Percentiles rank a stretch among this genome's conserved stretches.
phyloP scores from a whole-genome alignment of 1,139 yeast species.

The Zygosaccharomyces pseudobailii region DNA sequence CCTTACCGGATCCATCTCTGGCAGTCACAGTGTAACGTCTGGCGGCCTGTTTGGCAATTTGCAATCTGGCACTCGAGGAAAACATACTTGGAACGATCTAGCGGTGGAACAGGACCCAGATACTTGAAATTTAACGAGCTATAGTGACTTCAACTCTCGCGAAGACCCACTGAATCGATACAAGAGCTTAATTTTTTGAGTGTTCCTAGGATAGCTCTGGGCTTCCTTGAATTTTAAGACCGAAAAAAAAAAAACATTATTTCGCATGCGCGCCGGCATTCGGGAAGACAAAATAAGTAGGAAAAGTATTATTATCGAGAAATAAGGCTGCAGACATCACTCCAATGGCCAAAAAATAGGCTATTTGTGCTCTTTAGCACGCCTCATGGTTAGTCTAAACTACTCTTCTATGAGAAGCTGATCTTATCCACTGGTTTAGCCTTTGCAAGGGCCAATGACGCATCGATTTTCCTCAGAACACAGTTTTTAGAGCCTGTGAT shows the following conservation, averaged over 20 bases:
- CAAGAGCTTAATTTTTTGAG: background rate
- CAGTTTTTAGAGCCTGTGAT: conserved; percentile 1
- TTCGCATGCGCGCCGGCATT: conserved; percentile 3
- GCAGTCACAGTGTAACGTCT: conserved; percentile 41
- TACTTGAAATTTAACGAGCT: background rate
- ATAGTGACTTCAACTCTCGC: background rate
- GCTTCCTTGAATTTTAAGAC: background rate
- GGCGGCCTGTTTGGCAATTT: conserved; percentile 23
- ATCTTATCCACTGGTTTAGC: background rate
- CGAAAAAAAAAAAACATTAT: background rate
- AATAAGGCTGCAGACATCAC: background rate
- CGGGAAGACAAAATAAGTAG: background rate
- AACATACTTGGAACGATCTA: conserved; percentile 11
- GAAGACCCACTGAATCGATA: background rate
- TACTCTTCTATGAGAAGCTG: too few species aligned
- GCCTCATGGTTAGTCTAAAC: background rate
- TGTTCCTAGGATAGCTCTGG: background rate
- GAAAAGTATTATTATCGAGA: background rate
- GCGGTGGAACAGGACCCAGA: background rate
- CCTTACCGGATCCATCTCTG: conserved; percentile 45
- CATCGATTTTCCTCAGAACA: background rate
- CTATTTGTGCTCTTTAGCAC: background rate
- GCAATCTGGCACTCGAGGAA: conserved; percentile 18
- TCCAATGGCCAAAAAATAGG: background rate
- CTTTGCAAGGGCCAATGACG: background rate